Evolutionary conservation across 1,284 basidiomycete species (phyloP).

Genomic region (Phellinidium pouzarii): DNA sequence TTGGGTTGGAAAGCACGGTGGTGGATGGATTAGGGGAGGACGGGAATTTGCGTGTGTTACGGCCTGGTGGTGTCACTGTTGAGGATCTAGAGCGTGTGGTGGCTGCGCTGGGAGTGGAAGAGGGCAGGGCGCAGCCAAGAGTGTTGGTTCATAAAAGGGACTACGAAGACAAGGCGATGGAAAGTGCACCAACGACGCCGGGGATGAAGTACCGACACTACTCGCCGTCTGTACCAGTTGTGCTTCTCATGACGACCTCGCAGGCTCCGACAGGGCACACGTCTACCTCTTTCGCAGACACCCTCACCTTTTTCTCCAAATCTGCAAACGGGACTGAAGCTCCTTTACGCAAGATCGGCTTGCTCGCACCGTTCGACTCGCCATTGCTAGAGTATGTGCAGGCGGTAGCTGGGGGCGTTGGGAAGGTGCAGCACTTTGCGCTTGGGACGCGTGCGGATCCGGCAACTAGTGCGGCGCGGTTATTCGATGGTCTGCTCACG

Average conservation of each 20-base stretch:
- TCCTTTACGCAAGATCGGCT: constrained; percentile 56
- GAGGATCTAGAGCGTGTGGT: constrained; percentile 76
- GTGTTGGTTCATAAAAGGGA: constrained; percentile 75
- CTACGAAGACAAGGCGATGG: constrained; percentile 57
- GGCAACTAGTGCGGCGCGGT: constrained; percentile 65
- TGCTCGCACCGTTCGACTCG: constrained; percentile 67
- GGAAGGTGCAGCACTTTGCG: constrained; percentile 25
- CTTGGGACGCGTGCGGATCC: constrained; percentile 63
- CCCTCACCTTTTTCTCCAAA: constrained; percentile 30
- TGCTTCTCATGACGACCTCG: constrained; percentile 56
- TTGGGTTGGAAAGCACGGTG: constrained; percentile 95
- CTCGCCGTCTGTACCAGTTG: constrained; percentile 81
- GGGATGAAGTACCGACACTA: constrained; percentile 99
- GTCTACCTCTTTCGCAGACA: constrained; percentile 26
- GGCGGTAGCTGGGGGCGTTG: constrained; percentile 50
- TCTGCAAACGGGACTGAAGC: constrained; percentile 29
- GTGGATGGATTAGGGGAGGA: constrained; percentile 76
- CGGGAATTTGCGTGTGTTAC: constrained; percentile 74
- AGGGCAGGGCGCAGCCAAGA: constrained; percentile 35
- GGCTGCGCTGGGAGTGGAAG: constrained; percentile 30
- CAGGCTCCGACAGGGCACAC: constrained; percentile 30
- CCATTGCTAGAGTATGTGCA: constrained; percentile 34
- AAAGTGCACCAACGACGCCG: constrained; percentile 85
- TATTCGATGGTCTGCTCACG: constrained; percentile 86
- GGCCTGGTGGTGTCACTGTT: constrained; percentile 90